These are phyloP conservation scores for Rhododendron molle DNA, from an alignment of 148 eudicot genomes.

Conservation along the genomic window DNA sequence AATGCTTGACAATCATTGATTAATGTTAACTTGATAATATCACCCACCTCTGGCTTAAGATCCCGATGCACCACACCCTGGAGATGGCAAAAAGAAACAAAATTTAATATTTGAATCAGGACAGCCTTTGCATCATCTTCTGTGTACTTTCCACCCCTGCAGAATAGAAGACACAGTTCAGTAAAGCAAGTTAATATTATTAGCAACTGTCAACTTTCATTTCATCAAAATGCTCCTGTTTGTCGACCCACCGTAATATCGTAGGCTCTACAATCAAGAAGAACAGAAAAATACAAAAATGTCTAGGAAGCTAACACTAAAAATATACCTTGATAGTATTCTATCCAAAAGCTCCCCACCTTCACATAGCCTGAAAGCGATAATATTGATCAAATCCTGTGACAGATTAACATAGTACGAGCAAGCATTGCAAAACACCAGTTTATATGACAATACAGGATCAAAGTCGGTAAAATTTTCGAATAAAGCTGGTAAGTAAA, in stretches of 20 bases:
- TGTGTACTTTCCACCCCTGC: constrained; percentile 88
- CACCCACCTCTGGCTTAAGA: constrained; percentile 90
- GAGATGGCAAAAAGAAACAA: constrained; percentile 90
- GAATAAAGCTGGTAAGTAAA: not conserved
- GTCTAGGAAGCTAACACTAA: not conserved
- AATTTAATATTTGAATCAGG: constrained; percentile 71
- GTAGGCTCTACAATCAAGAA: not conserved
- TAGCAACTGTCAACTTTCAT: not conserved
- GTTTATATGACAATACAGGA: not conserved
- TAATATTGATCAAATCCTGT: constrained; percentile 4
- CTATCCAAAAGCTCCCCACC: constrained; percentile 96
- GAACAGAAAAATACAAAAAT: not conserved
- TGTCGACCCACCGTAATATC: not conserved
- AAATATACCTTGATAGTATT: constrained; percentile 76
- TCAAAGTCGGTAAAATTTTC: not conserved
- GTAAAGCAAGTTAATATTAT: not conserved
- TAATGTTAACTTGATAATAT: not conserved
- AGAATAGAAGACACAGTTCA: constrained; percentile 1
- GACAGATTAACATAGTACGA: not conserved
- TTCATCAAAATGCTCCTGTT: not conserved
- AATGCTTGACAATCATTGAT: not conserved
- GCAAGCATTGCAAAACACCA: not conserved
- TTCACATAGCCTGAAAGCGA: constrained; percentile 74
- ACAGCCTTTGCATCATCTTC: constrained; percentile 93
- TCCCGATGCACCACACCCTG: constrained; percentile 99